Evolutionary conservation across 164 flowering plant species (phyloP).

Genomic region (Vitis amurensis): DNA sequence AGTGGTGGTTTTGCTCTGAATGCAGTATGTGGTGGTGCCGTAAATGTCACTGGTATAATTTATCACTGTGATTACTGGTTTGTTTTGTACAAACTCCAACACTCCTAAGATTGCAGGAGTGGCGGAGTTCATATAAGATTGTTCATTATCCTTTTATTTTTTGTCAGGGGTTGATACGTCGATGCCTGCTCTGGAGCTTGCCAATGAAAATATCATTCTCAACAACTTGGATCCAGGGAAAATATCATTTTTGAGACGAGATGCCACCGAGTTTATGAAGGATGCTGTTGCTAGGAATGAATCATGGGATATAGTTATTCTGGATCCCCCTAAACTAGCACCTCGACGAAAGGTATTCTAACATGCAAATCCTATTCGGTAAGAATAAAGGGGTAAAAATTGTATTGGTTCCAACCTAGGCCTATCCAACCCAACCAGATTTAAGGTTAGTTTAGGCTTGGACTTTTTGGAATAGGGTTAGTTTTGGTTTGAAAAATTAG

Average conservation of each 20-base stretch:
- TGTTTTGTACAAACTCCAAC: no score
- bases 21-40: constrained; percentile 85
- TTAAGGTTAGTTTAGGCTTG: no score
- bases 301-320: constrained; percentile 83
- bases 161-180: constrained; percentile 81
- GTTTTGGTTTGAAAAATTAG: no score
- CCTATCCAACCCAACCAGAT: no score
- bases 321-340: constrained; percentile 97
- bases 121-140: no score
- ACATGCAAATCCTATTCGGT: background rate
- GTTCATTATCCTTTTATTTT: background rate
- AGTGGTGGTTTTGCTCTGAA: constrained; percentile 96
- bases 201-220: constrained; percentile 72
- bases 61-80: background rate
- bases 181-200: constrained; percentile 81
- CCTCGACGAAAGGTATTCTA: constrained; percentile 72
- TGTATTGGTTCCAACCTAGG: background rate
- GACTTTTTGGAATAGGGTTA: no score
- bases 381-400: background rate
- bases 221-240: constrained; percentile 63
- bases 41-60: constrained; percentile 61
- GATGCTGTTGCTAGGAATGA: constrained; percentile 58
- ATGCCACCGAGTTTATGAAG: constrained; percentile 79
- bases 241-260: constrained; percentile 69
- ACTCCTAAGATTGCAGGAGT: no score